phyloP scores from a whole-genome alignment of 2,329 filamentous ascomycete species.

The Torrubiella hemipterigena region DNA sequence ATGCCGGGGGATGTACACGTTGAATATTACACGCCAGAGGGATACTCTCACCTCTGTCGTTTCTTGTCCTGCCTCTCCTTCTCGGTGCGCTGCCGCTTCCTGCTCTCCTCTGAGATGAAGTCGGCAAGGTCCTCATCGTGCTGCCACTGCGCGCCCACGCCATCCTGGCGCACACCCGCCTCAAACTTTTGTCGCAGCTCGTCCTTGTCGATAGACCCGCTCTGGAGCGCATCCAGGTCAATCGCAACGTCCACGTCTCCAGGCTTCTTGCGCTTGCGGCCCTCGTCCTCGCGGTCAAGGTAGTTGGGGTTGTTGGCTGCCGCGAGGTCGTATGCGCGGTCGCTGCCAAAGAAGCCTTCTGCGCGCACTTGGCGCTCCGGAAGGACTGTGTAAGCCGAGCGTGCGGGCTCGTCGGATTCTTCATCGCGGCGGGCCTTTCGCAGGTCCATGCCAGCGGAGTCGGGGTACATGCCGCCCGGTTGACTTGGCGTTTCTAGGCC shows the following conservation, averaged over 20 bases:
- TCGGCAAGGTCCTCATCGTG: constrained; percentile 83
- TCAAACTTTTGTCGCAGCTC: constrained; percentile 74
- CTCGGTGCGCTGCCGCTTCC: constrained; percentile 82
- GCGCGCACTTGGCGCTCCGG: constrained; percentile 77
- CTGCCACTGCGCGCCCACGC: constrained; percentile 56
- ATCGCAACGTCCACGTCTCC: constrained; percentile 91
- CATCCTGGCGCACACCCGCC: constrained; percentile 52
- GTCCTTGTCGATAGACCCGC: constrained; percentile 74
- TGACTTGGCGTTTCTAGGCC: constrained; percentile 71
- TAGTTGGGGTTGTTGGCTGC: constrained; percentile 46
- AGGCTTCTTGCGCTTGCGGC: constrained; percentile 82
- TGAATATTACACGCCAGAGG: background rate
- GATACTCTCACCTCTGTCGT: constrained; percentile 26
- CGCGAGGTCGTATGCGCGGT: constrained; percentile 83
- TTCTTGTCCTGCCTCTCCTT: constrained; percentile 62
- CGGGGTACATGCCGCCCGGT: constrained; percentile 64
- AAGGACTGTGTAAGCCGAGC: constrained; percentile 78
- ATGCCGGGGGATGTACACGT: no score
- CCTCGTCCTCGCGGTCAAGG: constrained; percentile 68
- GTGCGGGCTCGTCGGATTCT: constrained; percentile 58
- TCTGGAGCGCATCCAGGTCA: constrained; percentile 67
- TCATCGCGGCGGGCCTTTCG: constrained; percentile 76
- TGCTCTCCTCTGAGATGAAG: constrained; percentile 89
- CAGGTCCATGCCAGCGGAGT: constrained; percentile 80
- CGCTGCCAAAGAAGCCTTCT: constrained; percentile 92